A percentile compares a stretch with the other conserved stretches of the same genome.
These are phyloP conservation scores for Camellia oleifera DNA, from an alignment of 179 eudicot species.

Conservation along the genomic window DNA sequence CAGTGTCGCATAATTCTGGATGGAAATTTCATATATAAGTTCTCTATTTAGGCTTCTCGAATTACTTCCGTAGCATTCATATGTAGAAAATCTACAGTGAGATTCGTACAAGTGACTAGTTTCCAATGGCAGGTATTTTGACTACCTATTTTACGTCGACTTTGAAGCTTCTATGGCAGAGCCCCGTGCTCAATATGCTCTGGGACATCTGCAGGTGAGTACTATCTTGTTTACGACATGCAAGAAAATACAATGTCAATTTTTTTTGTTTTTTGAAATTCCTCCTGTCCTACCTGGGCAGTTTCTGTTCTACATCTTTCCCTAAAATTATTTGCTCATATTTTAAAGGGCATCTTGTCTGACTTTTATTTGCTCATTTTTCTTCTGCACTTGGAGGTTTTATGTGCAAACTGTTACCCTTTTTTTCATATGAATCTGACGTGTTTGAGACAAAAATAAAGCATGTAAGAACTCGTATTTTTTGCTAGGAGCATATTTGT, in stretches of 20 bases:
- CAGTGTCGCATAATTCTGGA: not conserved
- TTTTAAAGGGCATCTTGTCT: not conserved
- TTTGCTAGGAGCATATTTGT: not conserved
- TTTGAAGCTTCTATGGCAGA: slow-evolving; percentile 99
- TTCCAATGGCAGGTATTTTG: slow-evolving; percentile 64
- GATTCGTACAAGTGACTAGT: slow-evolving; percentile 13
- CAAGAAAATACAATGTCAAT: no score
- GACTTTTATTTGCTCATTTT: not conserved
- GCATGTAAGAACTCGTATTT: not conserved
- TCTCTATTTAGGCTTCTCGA: not conserved
- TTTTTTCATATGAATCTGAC: not conserved
- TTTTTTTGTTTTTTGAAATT: no score
- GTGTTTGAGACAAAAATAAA: not conserved
- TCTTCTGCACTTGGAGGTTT: not conserved
- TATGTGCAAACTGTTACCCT: no score
- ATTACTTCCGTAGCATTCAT: not conserved
- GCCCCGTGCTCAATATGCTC: slow-evolving; percentile 84
- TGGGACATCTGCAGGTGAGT: slow-evolving; percentile 90
- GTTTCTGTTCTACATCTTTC: not conserved
- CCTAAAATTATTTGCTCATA: not conserved
- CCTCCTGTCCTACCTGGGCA: not conserved
- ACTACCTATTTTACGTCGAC: slow-evolving; percentile 88
- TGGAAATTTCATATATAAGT: not conserved
- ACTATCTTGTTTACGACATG: not conserved
- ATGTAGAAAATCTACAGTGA: not conserved